A percentile compares a stretch with the other conserved stretches of the same genome.
Evolutionary conservation across 305 asterid species (phyloP).

Genomic region (Rubia peregrina): DNA sequence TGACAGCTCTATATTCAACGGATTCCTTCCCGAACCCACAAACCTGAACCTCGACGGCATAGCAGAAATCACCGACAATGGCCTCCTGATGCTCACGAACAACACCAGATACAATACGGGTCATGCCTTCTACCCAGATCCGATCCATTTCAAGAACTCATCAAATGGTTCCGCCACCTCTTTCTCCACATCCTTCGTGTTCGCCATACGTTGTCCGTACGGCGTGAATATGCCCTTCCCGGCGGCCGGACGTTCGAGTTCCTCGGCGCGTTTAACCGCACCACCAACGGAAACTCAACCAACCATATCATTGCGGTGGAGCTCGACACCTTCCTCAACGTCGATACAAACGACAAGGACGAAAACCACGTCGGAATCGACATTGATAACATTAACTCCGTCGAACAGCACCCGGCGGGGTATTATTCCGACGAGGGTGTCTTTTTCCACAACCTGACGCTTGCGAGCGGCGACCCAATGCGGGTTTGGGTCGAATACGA

Average conservation of each 20-base stretch:
- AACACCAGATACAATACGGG: slow-evolving; percentile 8
- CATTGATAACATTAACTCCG: slow-evolving; percentile 24
- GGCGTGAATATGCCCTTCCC: slow-evolving; percentile 18
- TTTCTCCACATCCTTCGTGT: slow-evolving; percentile 15
- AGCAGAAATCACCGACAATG: not conserved
- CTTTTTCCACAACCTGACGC: slow-evolving; percentile 24
- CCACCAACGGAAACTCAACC: slow-evolving; percentile 33
- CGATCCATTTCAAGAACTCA: not conserved
- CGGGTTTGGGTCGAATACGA: slow-evolving; percentile 9
- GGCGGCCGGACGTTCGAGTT: slow-evolving; percentile 25
- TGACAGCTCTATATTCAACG: too few relatives aligned
- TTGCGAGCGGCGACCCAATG: slow-evolving; percentile 21
- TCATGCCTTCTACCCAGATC: slow-evolving; percentile 6
- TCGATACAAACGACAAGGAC: slow-evolving; percentile 30
- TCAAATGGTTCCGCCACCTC: slow-evolving; percentile 9
- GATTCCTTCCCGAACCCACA: slow-evolving; percentile 3
- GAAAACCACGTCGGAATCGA: slow-evolving; percentile 53
- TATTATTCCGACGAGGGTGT: slow-evolving; percentile 17
- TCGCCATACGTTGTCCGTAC: slow-evolving; percentile 11
- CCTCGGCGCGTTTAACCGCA: slow-evolving; percentile 39
- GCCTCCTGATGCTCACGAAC: slow-evolving; percentile 2
- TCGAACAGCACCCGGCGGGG: slow-evolving; percentile 21
- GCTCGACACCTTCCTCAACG: slow-evolving; percentile 35
- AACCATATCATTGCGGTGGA: slow-evolving; percentile 46
- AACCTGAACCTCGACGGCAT: slow-evolving; percentile 5